Evolutionary conservation across 306 rosid species (phyloP).

Genomic region (Lagenaria siceraria): DNA sequence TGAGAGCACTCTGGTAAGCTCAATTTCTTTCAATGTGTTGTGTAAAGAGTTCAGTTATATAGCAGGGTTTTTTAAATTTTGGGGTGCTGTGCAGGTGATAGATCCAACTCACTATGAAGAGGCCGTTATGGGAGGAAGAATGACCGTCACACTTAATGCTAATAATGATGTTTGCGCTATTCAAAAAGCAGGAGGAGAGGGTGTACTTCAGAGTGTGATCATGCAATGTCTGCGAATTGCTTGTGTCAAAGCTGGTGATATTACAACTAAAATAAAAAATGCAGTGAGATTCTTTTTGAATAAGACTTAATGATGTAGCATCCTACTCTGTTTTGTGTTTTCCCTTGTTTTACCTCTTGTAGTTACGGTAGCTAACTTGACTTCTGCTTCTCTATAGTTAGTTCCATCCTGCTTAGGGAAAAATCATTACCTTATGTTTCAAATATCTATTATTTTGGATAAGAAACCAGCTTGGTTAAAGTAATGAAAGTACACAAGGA

Average conservation of each 20-base stretch:
- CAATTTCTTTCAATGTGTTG: background rate
- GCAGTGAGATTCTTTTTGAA: slow-evolving; percentile 42
- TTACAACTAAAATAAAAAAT: slow-evolving; percentile 58
- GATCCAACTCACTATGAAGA: slow-evolving; percentile 89
- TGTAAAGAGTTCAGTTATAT: slow-evolving; percentile 7
- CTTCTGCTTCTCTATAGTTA: background rate
- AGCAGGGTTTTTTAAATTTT: background rate
- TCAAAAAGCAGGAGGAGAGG: slow-evolving; percentile 90
- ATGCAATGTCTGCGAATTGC: slow-evolving; percentile 82
- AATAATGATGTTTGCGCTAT: slow-evolving; percentile 83
- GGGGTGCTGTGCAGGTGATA: slow-evolving; percentile 39
- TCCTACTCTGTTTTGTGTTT: background rate
- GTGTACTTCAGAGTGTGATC: slow-evolving; percentile 44
- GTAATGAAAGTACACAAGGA: background rate
- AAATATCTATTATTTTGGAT: background rate
- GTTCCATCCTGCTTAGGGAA: background rate
- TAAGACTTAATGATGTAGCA: background rate
- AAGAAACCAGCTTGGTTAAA: background rate
- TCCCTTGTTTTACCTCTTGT: background rate
- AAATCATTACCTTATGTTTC: background rate
- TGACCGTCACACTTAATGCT: slow-evolving; percentile 79
- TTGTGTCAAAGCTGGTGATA: slow-evolving; percentile 65
- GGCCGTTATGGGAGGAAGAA: slow-evolving; percentile 79
- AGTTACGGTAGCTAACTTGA: background rate
- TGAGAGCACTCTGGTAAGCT: slow-evolving; percentile 50